These are phyloP conservation scores for Candida orba DNA, from an alignment of 805 yeast genomes.

Conservation along the genomic window DNA sequence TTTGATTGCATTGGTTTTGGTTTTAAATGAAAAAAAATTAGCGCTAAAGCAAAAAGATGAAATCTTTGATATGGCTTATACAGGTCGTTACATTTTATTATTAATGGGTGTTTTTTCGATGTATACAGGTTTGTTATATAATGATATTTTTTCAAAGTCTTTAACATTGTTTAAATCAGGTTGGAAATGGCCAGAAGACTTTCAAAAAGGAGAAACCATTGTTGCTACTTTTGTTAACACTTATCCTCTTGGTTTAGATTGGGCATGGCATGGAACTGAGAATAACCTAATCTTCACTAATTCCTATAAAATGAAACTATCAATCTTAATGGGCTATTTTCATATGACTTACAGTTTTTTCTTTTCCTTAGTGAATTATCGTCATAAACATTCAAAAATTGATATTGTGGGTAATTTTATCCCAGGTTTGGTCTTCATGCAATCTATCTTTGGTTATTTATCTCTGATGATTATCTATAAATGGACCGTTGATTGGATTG, in stretches of 20 bases:
- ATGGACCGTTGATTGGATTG: conserved; percentile 92
- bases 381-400: conserved; percentile 58
- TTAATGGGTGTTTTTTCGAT: conserved; percentile 94
- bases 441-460: conserved; percentile 90
- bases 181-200: conserved; percentile 83
- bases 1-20: conserved; percentile 63
- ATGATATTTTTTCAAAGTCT: conserved; percentile 87
- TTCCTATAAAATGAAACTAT: conserved; percentile 95
- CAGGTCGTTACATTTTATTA: conserved; percentile 85
- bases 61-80: conserved; percentile 91
- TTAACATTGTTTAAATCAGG: conserved; percentile 83
- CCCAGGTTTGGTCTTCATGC: conserved; percentile 93
- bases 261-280: conserved; percentile 96
- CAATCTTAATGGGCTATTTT: conserved; percentile 86
- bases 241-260: conserved; percentile 84
- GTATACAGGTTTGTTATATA: conserved; percentile 91
- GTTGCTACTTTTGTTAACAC: conserved; percentile 60
- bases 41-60: conserved; percentile 75
- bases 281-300: conserved; percentile 84
- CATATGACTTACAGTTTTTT: conserved; percentile 90
- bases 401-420: conserved; percentile 90
- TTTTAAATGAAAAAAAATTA: conserved; percentile 66
- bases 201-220: conserved; percentile 57
- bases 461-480: conserved; percentile 82
- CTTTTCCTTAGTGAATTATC: conserved; percentile 78